A percentile compares a stretch with the other conserved stretches of the same genome.
Evolutionary conservation across 176 grass and related monocot species (phyloP).

Genomic region (Chrysopogon serrulatus): DNA sequence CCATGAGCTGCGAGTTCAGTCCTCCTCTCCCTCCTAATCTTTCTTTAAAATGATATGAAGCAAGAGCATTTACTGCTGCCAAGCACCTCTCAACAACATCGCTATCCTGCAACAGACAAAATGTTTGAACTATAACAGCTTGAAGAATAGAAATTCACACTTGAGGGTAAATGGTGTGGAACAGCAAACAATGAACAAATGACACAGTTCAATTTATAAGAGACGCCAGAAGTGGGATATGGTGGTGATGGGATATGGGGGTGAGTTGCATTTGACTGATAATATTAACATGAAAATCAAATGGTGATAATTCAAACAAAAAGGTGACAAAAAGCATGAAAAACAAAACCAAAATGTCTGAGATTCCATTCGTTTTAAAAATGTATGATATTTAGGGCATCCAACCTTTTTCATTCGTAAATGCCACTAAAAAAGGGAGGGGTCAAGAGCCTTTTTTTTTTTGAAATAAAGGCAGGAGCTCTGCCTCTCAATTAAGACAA

Average conservation of each 20-base stretch:
- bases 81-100: conserved; percentile 95
- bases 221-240: background rate
- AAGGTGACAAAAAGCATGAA: background rate
- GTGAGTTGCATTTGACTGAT: background rate
- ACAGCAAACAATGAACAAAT: background rate
- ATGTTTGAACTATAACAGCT: conserved; percentile 14
- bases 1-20: conserved; percentile 48
- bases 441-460: too few relatives aligned
- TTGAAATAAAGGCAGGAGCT: too few relatives aligned
- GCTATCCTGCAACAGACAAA: conserved; percentile 57
- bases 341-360: background rate
- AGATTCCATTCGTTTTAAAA: too few relatives aligned
- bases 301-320: background rate
- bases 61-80: conserved; percentile 78
- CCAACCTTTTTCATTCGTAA: too few relatives aligned
- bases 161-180: background rate
- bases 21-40: conserved; percentile 65
- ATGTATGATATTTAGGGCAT: too few relatives aligned
- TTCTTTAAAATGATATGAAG: conserved; percentile 93
- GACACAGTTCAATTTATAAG: background rate
- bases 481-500: too few relatives aligned
- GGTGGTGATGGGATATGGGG: too few relatives aligned
- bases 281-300: background rate
- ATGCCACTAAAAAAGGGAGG: too few relatives aligned
- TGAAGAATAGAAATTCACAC: conserved; percentile 6